Evolutionary conservation across 83 land plant species (phyloP).

Genomic region (Picea abies): DNA sequence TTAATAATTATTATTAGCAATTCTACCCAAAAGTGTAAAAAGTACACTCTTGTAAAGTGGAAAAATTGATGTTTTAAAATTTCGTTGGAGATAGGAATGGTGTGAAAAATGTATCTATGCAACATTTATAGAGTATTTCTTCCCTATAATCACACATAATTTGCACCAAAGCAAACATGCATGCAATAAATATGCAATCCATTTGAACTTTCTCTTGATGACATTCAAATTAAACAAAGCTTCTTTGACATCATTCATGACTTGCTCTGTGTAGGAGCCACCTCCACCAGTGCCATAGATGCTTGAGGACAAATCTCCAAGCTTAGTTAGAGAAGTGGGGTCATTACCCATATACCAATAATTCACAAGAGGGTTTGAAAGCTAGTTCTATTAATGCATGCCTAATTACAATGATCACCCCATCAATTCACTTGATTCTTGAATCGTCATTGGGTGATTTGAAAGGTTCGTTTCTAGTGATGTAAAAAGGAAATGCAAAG

Average conservation of each 20-base stretch:
- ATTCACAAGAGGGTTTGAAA: conserved; percentile 65
- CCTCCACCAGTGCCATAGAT: conserved; percentile 67
- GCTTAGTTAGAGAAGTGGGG: conserved; percentile 57
- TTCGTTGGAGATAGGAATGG: too few species aligned
- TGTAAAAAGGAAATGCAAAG: too few species aligned
- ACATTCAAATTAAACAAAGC: conserved; percentile 52
- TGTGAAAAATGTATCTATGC: too few species aligned
- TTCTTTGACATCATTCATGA: conserved; percentile 36
- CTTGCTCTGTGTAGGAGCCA: conserved; percentile 47
- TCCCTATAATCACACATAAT: too few species aligned
- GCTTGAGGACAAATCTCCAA: conserved; percentile 70
- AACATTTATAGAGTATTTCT: too few species aligned
- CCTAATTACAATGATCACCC: conserved; percentile 68
- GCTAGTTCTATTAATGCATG: conserved; percentile 65
- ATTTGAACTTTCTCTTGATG: conserved; percentile 29
- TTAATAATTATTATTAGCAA: too few species aligned
- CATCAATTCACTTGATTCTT: conserved; percentile 38
- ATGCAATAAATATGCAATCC: too few species aligned
- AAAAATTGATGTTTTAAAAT: too few species aligned
- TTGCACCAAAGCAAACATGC: too few species aligned
- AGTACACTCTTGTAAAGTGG: too few species aligned
- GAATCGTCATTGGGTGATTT: conserved; percentile 48
- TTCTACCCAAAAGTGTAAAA: too few species aligned
- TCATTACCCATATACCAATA: conserved; percentile 74
- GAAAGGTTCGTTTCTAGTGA: neutral